Conservation (phyloP, 345 rosid species). For the Reutealis trisperma region DNA sequence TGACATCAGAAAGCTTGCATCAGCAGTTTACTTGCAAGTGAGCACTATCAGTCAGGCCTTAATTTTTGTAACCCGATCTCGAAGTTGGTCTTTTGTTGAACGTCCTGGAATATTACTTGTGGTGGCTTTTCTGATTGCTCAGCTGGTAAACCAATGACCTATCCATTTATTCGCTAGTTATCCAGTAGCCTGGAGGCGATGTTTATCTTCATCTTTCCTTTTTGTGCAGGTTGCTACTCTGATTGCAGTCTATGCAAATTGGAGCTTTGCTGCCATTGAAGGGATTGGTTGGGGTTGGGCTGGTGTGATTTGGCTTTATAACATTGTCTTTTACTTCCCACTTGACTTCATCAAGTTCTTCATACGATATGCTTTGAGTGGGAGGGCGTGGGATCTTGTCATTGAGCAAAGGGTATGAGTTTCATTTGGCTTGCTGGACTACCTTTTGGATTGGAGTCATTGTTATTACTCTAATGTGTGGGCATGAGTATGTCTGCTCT, state of each 20-base stretch:
- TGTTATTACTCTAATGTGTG: background rate
- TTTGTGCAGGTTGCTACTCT: constrained; percentile 80
- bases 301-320: constrained; percentile 96
- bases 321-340: constrained; percentile 80
- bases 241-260: constrained; percentile 91
- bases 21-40: constrained; percentile 95
- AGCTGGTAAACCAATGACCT: constrained; percentile 62
- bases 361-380: constrained; percentile 88
- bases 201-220: constrained; percentile 7
- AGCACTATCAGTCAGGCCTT: constrained; percentile 97
- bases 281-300: constrained; percentile 99
- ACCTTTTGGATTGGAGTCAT: background rate
- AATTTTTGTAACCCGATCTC: constrained; percentile 90
- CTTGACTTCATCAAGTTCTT: constrained; percentile 92
- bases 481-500: background rate
- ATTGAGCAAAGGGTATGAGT: constrained; percentile 92
- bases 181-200: constrained; percentile 7
- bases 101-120: constrained; percentile 86
- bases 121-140: constrained; percentile 80
- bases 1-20: constrained; percentile 91
- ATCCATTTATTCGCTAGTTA: constrained; percentile 10
- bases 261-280: constrained; percentile 95
- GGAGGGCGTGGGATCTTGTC: constrained; percentile 99
- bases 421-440: background rate
- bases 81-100: constrained; percentile 94